Evolutionary conservation across 1,139 yeast genomes (phyloP).

Genomic region (Candida albicans): DNA sequence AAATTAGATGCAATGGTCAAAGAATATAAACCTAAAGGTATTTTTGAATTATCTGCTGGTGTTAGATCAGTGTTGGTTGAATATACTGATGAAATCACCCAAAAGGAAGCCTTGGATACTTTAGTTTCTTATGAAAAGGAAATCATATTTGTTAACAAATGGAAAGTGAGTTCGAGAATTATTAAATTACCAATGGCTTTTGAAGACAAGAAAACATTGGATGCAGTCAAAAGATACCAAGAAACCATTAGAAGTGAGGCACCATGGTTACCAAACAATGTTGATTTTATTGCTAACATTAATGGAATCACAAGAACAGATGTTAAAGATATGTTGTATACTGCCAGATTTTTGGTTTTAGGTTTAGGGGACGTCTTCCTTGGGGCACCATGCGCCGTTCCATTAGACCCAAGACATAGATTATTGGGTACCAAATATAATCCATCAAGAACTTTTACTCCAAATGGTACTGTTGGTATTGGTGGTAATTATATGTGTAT

Average conservation of each 20-base stretch:
- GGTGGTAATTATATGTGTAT: slow-evolving; percentile 99
- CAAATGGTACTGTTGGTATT: slow-evolving; percentile 95
- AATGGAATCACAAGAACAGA: slow-evolving; percentile 77
- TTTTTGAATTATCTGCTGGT: slow-evolving; percentile 95
- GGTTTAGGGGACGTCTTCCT: slow-evolving; percentile 97
- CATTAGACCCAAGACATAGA: slow-evolving; percentile 94
- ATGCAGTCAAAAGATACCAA: slow-evolving; percentile 84
- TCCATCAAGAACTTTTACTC: slow-evolving; percentile 94
- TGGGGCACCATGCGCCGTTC: slow-evolving; percentile 98
- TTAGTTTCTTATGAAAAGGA: slow-evolving; percentile 75
- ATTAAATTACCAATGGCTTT: slow-evolving; percentile 93
- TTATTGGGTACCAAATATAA: slow-evolving; percentile 90
- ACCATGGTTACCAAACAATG: slow-evolving; percentile 97
- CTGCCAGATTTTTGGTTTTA: slow-evolving; percentile 85
- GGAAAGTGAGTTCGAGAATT: slow-evolving; percentile 83
- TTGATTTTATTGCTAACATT: slow-evolving; percentile 87
- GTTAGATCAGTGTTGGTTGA: slow-evolving; percentile 92
- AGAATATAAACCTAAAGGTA: slow-evolving; percentile 66
- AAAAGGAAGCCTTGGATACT: slow-evolving; percentile 58
- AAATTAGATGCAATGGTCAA: slow-evolving; percentile 74
- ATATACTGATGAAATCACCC: slow-evolving; percentile 66
- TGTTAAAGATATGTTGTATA: slow-evolving; percentile 79
- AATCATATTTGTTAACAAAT: slow-evolving; percentile 68
- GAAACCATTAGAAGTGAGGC: slow-evolving; percentile 93
- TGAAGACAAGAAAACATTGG: slow-evolving; percentile 85